Evolutionary conservation across 257 asterid species (phyloP), one percentile per base, ranked within the genome.

Genomic region (Gardenia jasminoides): DNA sequence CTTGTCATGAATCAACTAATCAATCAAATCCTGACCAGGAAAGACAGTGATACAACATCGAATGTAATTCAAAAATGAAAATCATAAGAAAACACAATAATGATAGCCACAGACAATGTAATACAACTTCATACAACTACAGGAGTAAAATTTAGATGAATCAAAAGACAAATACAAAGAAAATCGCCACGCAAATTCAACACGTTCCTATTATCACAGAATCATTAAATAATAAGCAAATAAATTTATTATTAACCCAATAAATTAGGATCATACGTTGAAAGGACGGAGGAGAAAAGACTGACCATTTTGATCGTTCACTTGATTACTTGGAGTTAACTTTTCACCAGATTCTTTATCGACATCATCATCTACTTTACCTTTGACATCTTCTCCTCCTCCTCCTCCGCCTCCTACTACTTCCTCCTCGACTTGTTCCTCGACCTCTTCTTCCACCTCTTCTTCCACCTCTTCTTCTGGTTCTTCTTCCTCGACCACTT

Each of bases 251-350:
- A 11, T 11, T 13, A 58, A 1, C 3, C 22, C 20, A 36, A 3
- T 66, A 66, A 66, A 30, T 30, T 26, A 2, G 65, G 2, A 58
- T 6, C 65, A 58, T 39, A 44, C 28, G 6, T 43, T 7, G 26
- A 11, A 46, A 43, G 1, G 15, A 20, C 28, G 20, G 70, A 52
- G 47, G 24, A 67, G 54, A 56, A 70, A 71, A 75, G 70, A 81
- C 88, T 66, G 47, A 91, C 97, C 97, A 30, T 54, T 82, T 67
- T 39, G 79, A 46, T 50, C 78, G 85, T 77, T 80, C 28, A 80
- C 88, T 26, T 64, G 85, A 52, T 84, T 70, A 50, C 36, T 72
- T 10, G 92, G 83, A 46, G 84, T 67, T 39, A 76, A 75, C 61
- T 54, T 88, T 72, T 83, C 88, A 30, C 83, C 87, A 61, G 84